Evolutionary conservation across 1,284 basidiomycete species (phyloP).

Genomic region (Clitocybe nebularis): DNA sequence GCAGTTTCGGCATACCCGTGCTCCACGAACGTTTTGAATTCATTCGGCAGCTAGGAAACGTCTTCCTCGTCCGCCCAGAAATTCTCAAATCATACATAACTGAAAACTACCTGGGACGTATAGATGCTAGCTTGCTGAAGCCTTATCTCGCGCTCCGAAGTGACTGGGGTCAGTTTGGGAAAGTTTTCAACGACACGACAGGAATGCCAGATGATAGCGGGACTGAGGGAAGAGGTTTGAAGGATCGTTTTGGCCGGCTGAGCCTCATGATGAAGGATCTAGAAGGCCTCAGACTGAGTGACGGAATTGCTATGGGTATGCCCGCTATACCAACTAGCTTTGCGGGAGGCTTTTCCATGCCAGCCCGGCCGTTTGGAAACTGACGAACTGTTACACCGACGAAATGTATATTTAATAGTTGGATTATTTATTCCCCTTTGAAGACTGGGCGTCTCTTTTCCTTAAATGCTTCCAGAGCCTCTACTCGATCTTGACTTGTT

Average conservation of each 20-base stretch:
- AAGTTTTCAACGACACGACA: slow-evolving; percentile 62
- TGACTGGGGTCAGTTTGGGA: slow-evolving; percentile 84
- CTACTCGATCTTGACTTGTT: slow-evolving; percentile 72
- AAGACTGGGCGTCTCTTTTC: slow-evolving; percentile 86
- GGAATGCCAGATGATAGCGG: slow-evolving; percentile 38
- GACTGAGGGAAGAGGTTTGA: slow-evolving; percentile 49
- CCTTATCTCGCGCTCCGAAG: slow-evolving; percentile 90
- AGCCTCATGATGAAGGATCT: slow-evolving; percentile 84
- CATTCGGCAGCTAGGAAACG: slow-evolving; percentile 94
- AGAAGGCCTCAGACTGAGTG: slow-evolving; percentile 62
- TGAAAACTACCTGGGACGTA: slow-evolving; percentile 87
- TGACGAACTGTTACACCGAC: slow-evolving; percentile 9
- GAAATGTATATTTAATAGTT: slow-evolving; percentile 20
- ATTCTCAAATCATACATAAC: slow-evolving; percentile 91
- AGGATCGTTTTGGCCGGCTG: slow-evolving; percentile 67
- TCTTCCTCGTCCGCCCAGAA: slow-evolving; percentile 93
- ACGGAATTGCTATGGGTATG: slow-evolving; percentile 53
- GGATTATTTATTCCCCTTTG: slow-evolving; percentile 64
- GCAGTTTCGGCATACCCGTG: slow-evolving; percentile 76
- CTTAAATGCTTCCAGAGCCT: slow-evolving; percentile 86
- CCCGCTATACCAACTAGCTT: slow-evolving; percentile 46
- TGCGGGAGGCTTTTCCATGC: slow-evolving; percentile 46
- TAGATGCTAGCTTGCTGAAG: slow-evolving; percentile 82
- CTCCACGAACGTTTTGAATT: slow-evolving; percentile 97
- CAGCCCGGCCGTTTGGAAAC: slow-evolving; percentile 30